These are phyloP conservation scores for Macrolepiota dolichaula DNA, from an alignment of 768 basidiomycete genomes.

Conservation along the genomic window DNA sequence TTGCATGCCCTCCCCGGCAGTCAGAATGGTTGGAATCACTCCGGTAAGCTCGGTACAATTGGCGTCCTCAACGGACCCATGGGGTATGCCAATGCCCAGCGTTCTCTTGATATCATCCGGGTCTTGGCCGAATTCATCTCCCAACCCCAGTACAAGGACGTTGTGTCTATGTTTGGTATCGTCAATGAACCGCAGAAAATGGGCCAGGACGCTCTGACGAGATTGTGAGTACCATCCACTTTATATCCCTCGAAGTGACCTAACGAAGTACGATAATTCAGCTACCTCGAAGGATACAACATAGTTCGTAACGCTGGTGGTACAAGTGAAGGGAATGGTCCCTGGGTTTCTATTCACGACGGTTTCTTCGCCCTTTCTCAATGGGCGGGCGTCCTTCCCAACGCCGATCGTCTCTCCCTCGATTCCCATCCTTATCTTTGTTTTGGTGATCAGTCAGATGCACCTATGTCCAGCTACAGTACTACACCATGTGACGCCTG, in stretches of 20 bases:
- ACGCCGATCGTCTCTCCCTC: constrained; percentile 77
- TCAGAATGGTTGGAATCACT: constrained; percentile 98
- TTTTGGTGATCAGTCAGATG: constrained; percentile 58
- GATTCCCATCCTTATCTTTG: constrained; percentile 89
- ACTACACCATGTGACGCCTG: constrained; percentile 69
- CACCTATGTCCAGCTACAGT: constrained; percentile 54
- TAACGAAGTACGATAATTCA: constrained; percentile 15
- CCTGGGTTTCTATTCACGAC: constrained; percentile 84
- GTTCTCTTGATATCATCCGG: constrained; percentile 85
- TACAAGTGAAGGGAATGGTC: constrained; percentile 81
- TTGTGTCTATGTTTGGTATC: constrained; percentile 84
- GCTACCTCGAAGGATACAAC: constrained; percentile 86
- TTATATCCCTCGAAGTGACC: constrained; percentile 12
- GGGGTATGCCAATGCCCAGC: constrained; percentile 93
- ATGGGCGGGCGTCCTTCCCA: constrained; percentile 74
- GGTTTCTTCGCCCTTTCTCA: constrained; percentile 64
- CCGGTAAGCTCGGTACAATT: constrained; percentile 73
- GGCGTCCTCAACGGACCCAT: constrained; percentile 86
- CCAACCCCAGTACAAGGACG: constrained; percentile 79
- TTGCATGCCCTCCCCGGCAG: constrained; percentile 74
- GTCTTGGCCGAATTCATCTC: constrained; percentile 90
- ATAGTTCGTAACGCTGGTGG: constrained; percentile 79
- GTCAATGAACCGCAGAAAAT: constrained; percentile 83
- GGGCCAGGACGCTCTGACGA: constrained; percentile 51
- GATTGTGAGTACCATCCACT: constrained; percentile 49